Conservation (phyloP, 345 rosid species). For the Trapa bicornis region DNA sequence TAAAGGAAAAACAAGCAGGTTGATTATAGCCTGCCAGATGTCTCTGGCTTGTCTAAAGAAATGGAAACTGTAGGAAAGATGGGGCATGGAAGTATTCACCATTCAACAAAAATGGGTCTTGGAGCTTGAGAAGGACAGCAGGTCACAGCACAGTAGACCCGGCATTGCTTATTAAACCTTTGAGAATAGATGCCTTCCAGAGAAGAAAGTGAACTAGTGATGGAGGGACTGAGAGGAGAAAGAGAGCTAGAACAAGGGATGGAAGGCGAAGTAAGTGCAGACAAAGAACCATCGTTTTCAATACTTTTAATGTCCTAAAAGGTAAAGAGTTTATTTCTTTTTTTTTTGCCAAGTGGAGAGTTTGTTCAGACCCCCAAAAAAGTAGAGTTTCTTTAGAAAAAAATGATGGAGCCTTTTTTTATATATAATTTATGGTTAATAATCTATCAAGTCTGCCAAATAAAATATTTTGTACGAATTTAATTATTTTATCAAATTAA, state of each 20-base stretch:
- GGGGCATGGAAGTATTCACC: not conserved
- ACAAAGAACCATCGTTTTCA: constrained; percentile 19
- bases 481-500: too few species aligned
- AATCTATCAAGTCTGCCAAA: too few species aligned
- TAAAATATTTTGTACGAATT: too few species aligned
- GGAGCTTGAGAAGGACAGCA: constrained; percentile 1
- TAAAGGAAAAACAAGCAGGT: not conserved
- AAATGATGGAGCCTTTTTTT: too few species aligned
- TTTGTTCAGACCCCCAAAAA: too few species aligned
- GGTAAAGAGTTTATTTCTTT: too few species aligned
- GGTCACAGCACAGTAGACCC: not conserved
- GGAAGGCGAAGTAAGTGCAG: constrained; percentile 20
- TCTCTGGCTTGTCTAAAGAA: not conserved
- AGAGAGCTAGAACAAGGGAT: constrained; percentile 1
- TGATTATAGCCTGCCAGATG: not conserved
- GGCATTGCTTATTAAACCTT: not conserved
- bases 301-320: not conserved
- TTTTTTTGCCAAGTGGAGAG: too few species aligned
- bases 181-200: not conserved
- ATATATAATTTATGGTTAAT: too few species aligned
- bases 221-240: not conserved
- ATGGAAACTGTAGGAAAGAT: not conserved
- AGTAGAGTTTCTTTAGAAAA: too few species aligned
- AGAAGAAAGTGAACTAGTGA: constrained; percentile 1
- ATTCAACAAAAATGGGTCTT: not conserved